Percentiles rank a stretch among this genome's conserved stretches.
Evolutionary conservation across 106 monocot species (phyloP).

Genomic region (Amphibolis antarctica): DNA sequence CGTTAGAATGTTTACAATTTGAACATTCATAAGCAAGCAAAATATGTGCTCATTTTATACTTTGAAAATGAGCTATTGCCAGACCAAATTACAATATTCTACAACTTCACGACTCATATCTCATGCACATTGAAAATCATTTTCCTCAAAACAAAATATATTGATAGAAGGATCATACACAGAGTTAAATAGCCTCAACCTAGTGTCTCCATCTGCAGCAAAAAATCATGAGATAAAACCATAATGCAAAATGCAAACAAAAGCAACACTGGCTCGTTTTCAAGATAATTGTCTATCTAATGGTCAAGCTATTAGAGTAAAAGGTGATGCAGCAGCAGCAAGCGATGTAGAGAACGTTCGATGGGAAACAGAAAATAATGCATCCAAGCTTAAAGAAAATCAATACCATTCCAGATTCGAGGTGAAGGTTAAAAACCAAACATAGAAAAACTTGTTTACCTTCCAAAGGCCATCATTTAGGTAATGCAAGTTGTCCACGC

Average conservation of each 20-base stretch:
- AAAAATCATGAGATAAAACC: not conserved
- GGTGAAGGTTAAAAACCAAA: not conserved
- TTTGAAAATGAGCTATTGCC: too few relatives aligned
- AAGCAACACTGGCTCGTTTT: not conserved
- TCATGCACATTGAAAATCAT: too few relatives aligned
- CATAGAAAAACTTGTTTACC: slow-evolving; percentile 24
- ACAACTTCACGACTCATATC: too few relatives aligned
- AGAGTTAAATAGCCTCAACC: slow-evolving; percentile 9
- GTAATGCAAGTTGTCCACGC: slow-evolving; percentile 96
- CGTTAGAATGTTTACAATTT: too few relatives aligned
- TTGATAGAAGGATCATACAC: too few relatives aligned
- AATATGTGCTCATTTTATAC: too few relatives aligned
- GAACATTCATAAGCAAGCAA: too few relatives aligned
- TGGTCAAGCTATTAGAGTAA: not conserved
- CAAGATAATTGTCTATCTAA: not conserved
- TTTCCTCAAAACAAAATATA: too few relatives aligned
- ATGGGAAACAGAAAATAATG: too few relatives aligned
- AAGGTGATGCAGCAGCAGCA: not conserved
- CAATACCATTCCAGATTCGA: not conserved
- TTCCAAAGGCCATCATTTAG: slow-evolving; percentile 99
- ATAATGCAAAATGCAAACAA: not conserved
- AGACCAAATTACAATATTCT: too few relatives aligned
- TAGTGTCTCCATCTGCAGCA: slow-evolving; percentile 37
- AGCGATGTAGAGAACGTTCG: too few relatives aligned
- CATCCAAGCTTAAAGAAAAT: not conserved